phyloP scores from a whole-genome alignment of 2,329 filamentous ascomycete genomes.

The Fusarium tanahbumbuense region DNA sequence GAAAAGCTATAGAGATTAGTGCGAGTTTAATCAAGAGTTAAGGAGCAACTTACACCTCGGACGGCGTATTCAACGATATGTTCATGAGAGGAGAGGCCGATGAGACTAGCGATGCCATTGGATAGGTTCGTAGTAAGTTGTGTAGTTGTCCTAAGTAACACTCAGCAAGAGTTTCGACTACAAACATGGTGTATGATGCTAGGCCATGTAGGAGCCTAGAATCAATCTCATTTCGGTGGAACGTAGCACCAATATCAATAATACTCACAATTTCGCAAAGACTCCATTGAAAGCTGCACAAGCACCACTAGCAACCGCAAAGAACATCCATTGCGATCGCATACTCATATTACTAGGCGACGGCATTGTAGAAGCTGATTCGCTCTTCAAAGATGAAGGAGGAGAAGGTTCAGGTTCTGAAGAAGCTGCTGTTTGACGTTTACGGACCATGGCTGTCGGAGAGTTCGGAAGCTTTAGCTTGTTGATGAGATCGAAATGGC shows the following conservation, averaged over 20 bases:
- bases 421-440: constrained; percentile 38
- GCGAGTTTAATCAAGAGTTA: not conserved
- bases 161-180: not conserved
- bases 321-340: constrained; percentile 69
- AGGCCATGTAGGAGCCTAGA: not conserved
- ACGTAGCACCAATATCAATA: not conserved
- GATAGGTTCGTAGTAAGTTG: constrained; percentile 64
- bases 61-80: constrained; percentile 60
- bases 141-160: constrained; percentile 63
- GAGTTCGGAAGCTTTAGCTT: constrained; percentile 21
- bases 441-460: constrained; percentile 47
- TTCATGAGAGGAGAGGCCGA: constrained; percentile 58
- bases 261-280: constrained; percentile 81
- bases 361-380: constrained; percentile 24
- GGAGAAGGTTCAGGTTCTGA: constrained; percentile 15
- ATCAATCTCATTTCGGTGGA: not conserved
- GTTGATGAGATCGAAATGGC: constrained; percentile 27
- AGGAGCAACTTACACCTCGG: constrained; percentile 57
- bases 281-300: constrained; percentile 86
- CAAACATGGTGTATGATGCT: not conserved
- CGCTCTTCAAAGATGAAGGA: not conserved
- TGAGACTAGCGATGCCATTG: constrained; percentile 55
- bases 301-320: constrained; percentile 78
- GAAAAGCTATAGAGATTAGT: constrained; percentile 66
- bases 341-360: constrained; percentile 47